phyloP scores from a whole-genome alignment of 371 early-diverging fungal species.

The Smittium mucronatum region DNA sequence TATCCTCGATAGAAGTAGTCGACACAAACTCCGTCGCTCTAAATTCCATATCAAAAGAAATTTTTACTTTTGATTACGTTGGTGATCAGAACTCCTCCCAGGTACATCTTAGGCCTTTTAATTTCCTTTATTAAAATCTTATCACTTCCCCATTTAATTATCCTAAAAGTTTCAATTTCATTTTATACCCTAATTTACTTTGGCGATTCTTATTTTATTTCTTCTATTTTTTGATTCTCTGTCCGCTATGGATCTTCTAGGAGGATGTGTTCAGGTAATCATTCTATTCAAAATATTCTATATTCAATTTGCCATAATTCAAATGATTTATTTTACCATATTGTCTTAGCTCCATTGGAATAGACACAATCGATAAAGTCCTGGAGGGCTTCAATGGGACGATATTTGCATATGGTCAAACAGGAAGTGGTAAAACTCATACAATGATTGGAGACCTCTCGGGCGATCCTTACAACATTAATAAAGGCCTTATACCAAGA shows the following conservation, averaged over 20 bases:
- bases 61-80: not conserved
- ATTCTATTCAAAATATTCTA: too few species aligned
- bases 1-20: not conserved
- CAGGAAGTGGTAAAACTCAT: constrained; percentile 85
- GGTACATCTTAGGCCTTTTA: too few species aligned
- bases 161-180: too few species aligned
- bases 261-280: too few species aligned
- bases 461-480: constrained; percentile 18
- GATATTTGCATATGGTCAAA: constrained; percentile 79
- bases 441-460: constrained; percentile 38
- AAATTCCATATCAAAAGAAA: not conserved
- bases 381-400: constrained; percentile 73
- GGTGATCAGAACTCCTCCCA: not conserved
- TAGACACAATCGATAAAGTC: not conserved
- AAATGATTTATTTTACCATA: too few species aligned
- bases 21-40: not conserved
- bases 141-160: too few species aligned
- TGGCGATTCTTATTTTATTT: too few species aligned
- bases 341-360: not conserved
- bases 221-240: too few species aligned
- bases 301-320: too few species aligned
- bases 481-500: constrained; percentile 44
- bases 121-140: too few species aligned
- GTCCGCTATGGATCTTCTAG: too few species aligned
- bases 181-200: too few species aligned